Conservation (phyloP, 805 yeast species). For the Diddensiella transvaalensis region DNA sequence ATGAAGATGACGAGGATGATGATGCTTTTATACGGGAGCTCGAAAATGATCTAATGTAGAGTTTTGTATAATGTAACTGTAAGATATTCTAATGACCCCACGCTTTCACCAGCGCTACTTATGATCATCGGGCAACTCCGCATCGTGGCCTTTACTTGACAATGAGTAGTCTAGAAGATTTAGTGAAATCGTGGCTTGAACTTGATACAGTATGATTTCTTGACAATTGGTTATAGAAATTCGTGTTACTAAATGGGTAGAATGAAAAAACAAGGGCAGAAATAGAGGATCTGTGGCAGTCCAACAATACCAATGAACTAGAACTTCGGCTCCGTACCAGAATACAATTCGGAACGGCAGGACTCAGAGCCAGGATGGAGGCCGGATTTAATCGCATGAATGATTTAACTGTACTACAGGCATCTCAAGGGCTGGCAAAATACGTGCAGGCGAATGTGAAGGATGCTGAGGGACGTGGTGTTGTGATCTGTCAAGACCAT, state of each 20-base stretch:
- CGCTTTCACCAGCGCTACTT: too few relatives aligned
- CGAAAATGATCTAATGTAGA: slow-evolving; percentile 26
- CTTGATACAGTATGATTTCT: slow-evolving; percentile 18
- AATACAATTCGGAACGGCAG: slow-evolving; percentile 90
- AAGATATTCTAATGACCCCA: not conserved
- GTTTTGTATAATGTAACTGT: slow-evolving; percentile 1
- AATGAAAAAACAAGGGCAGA: slow-evolving; percentile 47
- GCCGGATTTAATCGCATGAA: slow-evolving; percentile 91
- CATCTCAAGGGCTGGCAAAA: slow-evolving; percentile 50
- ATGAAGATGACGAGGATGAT: slow-evolving; percentile 25
- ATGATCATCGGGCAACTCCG: not conserved
- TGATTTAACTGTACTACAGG: slow-evolving; percentile 81
- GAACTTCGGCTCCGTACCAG: slow-evolving; percentile 50
- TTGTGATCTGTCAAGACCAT: slow-evolving; percentile 91
- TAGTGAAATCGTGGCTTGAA: slow-evolving; percentile 22
- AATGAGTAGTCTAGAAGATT: not conserved
- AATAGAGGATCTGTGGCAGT: slow-evolving; percentile 43
- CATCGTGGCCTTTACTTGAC: not conserved
- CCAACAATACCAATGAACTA: slow-evolving; percentile 42
- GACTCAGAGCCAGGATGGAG: slow-evolving; percentile 81
- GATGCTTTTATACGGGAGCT: slow-evolving; percentile 29
- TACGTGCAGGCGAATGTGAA: slow-evolving; percentile 32
- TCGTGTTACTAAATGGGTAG: too few relatives aligned
- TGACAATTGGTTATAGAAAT: not conserved
- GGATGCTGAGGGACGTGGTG: slow-evolving; percentile 36